Evolutionary conservation across 2,329 filamentous ascomycete genomes (phyloP).

Genomic region (Apiospora hydei): DNA sequence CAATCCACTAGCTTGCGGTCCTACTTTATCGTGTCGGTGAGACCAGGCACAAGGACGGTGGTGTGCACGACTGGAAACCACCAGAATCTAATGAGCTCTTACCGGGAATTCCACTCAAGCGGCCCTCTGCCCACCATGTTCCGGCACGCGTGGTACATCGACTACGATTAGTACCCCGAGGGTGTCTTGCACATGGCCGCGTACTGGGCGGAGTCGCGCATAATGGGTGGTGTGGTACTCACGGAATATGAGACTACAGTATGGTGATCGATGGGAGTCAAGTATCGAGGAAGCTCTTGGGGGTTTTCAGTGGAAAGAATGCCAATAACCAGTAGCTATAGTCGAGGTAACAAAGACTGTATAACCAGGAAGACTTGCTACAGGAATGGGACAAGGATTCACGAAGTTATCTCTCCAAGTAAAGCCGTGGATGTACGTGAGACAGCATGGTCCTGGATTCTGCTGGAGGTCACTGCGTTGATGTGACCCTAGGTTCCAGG

Average conservation of each 20-base stretch:
- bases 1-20: background rate
- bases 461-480: background rate
- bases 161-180: background rate
- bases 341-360: too few species aligned
- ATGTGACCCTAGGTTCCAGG: background rate
- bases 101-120: background rate
- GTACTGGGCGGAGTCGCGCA: background rate
- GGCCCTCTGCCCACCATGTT: background rate
- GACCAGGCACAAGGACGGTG: background rate
- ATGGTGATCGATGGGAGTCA: too few species aligned
- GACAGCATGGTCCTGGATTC: background rate
- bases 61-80: background rate
- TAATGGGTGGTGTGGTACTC: background rate
- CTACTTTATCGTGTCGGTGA: background rate
- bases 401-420: background rate
- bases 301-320: too few species aligned
- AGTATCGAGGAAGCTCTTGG: too few species aligned
- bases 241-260: too few species aligned
- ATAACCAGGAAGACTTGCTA: background rate
- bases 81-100: background rate
- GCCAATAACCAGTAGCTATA: too few species aligned
- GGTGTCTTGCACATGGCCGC: background rate
- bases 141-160: background rate
- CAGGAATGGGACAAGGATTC: background rate
- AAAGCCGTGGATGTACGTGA: background rate